phyloP scores from a whole-genome alignment of 2,329 filamentous ascomycete species.

The Onygenales sp. region DNA sequence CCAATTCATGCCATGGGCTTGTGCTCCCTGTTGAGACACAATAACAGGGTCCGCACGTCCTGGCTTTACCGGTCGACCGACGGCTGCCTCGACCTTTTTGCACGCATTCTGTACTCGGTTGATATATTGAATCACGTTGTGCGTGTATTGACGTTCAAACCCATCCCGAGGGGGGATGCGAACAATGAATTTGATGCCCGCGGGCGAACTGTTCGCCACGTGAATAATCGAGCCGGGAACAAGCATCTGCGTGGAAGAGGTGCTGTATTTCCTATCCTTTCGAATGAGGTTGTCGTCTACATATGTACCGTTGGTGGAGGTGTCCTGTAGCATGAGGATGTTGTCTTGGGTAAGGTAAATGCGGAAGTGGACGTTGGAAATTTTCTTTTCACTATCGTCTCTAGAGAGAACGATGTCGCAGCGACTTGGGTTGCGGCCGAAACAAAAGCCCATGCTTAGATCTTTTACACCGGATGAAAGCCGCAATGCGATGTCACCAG shows the following conservation, averaged over 20 bases:
- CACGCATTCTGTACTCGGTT: conserved; percentile 19
- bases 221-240: conserved; percentile 64
- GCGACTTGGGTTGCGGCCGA: conserved; percentile 63
- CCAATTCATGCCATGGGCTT: conserved; percentile 61
- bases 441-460: conserved; percentile 65
- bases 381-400: conserved; percentile 56
- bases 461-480: conserved; percentile 66
- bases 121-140: conserved; percentile 63
- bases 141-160: conserved; percentile 55
- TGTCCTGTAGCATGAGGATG: conserved; percentile 83
- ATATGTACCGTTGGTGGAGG: conserved; percentile 90
- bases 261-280: conserved; percentile 33
- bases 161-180: conserved; percentile 71
- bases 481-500: conserved; percentile 62
- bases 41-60: conserved; percentile 4
- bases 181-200: conserved; percentile 73
- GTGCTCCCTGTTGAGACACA: conserved; percentile 15
- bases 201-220: conserved; percentile 44
- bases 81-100: conserved; percentile 5
- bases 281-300: conserved; percentile 66
- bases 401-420: conserved; percentile 67
- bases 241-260: conserved; percentile 52
- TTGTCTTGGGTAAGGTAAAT: conserved; percentile 84
- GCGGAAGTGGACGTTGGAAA: conserved; percentile 94
- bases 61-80: neutral